phyloP scores from a whole-genome alignment of 208 protist genomes.

The Trypanosoma caninum region DNA sequence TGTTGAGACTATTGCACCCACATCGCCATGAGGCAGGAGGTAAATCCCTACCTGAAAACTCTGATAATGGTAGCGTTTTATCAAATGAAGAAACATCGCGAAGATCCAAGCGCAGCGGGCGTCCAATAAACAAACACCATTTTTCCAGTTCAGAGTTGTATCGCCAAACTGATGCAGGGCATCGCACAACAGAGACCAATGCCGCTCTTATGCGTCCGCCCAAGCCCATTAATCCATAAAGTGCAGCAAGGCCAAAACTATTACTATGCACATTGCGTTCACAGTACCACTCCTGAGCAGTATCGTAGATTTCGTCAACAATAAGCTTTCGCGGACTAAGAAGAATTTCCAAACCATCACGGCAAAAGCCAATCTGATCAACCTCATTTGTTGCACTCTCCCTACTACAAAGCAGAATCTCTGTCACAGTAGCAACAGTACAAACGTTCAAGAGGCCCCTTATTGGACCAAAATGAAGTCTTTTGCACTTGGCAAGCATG shows the following conservation, averaged over 20 bases:
- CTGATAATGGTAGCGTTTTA: neutral
- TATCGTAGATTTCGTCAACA: slow-evolving; percentile 16
- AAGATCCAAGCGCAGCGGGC: slow-evolving; percentile 8
- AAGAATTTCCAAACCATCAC: slow-evolving; percentile 19
- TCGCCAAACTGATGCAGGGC: neutral
- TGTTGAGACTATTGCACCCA: slow-evolving; percentile 46
- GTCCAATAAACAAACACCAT: slow-evolving; percentile 17
- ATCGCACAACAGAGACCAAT: slow-evolving; percentile 3
- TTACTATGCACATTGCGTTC: too few species aligned
- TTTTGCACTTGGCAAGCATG: slow-evolving; percentile 51
- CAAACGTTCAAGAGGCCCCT: slow-evolving; percentile 53
- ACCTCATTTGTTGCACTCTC: neutral
- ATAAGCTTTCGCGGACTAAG: slow-evolving; percentile 24
- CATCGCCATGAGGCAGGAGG: slow-evolving; percentile 38
- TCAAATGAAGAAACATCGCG: slow-evolving; percentile 1
- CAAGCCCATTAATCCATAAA: slow-evolving; percentile 22
- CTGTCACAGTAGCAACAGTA: slow-evolving; percentile 32
- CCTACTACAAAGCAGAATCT: slow-evolving; percentile 26
- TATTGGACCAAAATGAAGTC: slow-evolving; percentile 54
- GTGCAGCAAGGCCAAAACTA: slow-evolving; percentile 9
- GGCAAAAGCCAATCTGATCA: neutral
- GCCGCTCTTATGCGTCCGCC: slow-evolving; percentile 2
- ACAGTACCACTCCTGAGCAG: too few species aligned
- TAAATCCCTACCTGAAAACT: neutral
- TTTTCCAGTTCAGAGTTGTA: slow-evolving; percentile 5